phyloP scores from a whole-genome alignment of 2,329 filamentous ascomycete genomes.

The Curvularia verruculosa region DNA sequence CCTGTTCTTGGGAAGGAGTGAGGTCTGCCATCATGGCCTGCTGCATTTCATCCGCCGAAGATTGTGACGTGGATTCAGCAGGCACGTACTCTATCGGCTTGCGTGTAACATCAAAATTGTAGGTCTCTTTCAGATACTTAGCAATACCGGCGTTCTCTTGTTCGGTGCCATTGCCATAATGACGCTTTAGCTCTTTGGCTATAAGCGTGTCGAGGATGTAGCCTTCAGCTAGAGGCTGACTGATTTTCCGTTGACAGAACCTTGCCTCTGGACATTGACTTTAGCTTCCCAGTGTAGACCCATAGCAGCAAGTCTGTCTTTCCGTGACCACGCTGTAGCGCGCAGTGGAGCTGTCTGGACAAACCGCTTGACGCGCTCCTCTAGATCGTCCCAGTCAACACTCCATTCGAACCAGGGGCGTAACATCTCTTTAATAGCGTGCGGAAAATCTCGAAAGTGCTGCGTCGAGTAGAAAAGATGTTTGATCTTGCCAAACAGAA shows the following conservation, averaged over 20 bases:
- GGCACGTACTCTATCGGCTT: conserved; percentile 5
- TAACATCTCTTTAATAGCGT: conserved; percentile 21
- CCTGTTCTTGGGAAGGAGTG: background rate
- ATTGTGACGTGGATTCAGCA: conserved; percentile 6
- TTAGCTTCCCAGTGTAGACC: conserved; percentile 22
- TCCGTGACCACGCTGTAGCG: conserved; percentile 27
- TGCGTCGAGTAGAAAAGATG: conserved; percentile 14
- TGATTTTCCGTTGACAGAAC: background rate
- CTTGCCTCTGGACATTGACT: conserved; percentile 13
- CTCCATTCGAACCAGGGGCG: conserved; percentile 21
- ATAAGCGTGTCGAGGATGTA: conserved; percentile 26
- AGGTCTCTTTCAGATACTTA: conserved; percentile 23
- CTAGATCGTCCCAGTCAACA: conserved; percentile 24
- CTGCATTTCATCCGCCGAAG: conserved; percentile 21
- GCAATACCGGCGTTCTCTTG: conserved; percentile 31
- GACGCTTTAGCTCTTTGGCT: conserved; percentile 28
- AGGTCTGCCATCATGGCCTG: conserved; percentile 14
- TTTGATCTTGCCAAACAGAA: conserved; percentile 28
- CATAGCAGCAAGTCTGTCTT: conserved; percentile 34
- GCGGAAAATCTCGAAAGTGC: conserved; percentile 3
- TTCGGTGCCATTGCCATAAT: conserved; percentile 24
- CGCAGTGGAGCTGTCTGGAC: conserved; percentile 25
- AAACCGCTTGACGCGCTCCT: conserved; percentile 26
- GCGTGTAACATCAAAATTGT: conserved; percentile 22
- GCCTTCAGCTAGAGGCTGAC: conserved; percentile 16